A percentile compares a stretch with the other conserved stretches of the same genome.
Evolutionary conservation across 2,329 filamentous ascomycete genomes (phyloP).

Genomic region (Fusarium anguioides): DNA sequence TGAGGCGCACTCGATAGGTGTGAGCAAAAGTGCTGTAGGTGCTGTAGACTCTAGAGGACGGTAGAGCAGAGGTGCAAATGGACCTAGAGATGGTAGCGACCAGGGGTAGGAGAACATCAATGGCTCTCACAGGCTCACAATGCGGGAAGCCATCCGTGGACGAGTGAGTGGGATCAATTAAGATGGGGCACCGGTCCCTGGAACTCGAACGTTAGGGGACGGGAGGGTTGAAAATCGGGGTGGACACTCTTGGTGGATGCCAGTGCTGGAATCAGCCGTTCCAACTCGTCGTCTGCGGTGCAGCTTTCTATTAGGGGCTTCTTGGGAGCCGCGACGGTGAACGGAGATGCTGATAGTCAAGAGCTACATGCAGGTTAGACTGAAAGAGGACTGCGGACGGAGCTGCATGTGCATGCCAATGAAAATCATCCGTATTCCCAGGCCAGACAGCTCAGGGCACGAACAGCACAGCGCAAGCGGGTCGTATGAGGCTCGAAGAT

Average conservation of each 20-base stretch:
- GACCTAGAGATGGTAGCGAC: conserved; percentile 18
- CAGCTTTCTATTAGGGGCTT: conserved; percentile 21
- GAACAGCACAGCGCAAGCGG: conserved; percentile 26
- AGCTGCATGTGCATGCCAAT: conserved; percentile 18
- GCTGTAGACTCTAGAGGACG: conserved; percentile 17
- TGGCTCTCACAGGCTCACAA: conserved; percentile 36
- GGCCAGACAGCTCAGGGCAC: conserved; percentile 24
- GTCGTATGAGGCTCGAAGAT: conserved; percentile 28
- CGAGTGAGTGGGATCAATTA: conserved; percentile 31
- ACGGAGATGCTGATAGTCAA: conserved; percentile 36
- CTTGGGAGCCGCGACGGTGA: conserved; percentile 20
- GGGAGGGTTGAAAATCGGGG: conserved; percentile 32
- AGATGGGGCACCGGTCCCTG: conserved; percentile 36
- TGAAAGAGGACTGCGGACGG: conserved; percentile 9
- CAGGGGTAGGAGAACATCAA: conserved; percentile 32
- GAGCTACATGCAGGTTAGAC: conserved; percentile 30
- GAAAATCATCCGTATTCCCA: conserved; percentile 23
- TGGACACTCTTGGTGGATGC: conserved; percentile 31
- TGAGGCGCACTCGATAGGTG: conserved; percentile 40
- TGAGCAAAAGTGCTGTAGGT: conserved; percentile 33
- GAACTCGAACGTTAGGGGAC: conserved; percentile 32
- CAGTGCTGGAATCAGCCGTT: conserved; percentile 26
- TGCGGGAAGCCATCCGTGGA: conserved; percentile 32
- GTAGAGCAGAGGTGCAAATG: conserved; percentile 20
- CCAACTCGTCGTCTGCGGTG: conserved; percentile 21